Percentiles rank a stretch among this genome's conserved stretches.
phyloP scores from a whole-genome alignment of 1,284 basidiomycete species.

The Albatrellus sp. region DNA sequence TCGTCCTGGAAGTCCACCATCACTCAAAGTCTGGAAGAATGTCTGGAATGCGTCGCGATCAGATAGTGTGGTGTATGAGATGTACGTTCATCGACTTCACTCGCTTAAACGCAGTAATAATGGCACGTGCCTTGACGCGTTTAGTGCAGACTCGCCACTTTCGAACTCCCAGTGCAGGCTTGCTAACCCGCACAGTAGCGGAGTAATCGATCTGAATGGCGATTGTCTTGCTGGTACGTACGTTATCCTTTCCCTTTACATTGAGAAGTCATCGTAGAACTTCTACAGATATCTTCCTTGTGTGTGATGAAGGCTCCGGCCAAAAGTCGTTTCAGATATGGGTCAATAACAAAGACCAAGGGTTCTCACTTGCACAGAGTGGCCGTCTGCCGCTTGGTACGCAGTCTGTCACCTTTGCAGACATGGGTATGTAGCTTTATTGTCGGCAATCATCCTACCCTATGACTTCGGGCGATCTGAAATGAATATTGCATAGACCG shows the following conservation, averaged over 20 bases:
- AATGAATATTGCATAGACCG: slow-evolving; percentile 47
- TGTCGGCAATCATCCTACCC: neutral
- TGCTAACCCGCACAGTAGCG: slow-evolving; percentile 86
- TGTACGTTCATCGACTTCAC: slow-evolving; percentile 29
- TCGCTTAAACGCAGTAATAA: too few species aligned
- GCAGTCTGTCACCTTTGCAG: slow-evolving; percentile 81
- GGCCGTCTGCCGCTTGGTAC: slow-evolving; percentile 68
- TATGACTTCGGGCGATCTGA: neutral
- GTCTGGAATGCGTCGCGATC: slow-evolving; percentile 51
- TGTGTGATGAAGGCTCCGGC: slow-evolving; percentile 55
- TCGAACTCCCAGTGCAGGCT: slow-evolving; percentile 58
- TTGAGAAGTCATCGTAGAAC: slow-evolving; percentile 4
- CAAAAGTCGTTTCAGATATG: slow-evolving; percentile 78
- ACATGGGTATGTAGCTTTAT: slow-evolving; percentile 55
- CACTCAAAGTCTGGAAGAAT: slow-evolving; percentile 66
- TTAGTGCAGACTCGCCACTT: slow-evolving; percentile 48
- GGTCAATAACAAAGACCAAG: slow-evolving; percentile 70
- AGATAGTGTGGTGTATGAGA: slow-evolving; percentile 39
- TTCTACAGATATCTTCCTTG: slow-evolving; percentile 72
- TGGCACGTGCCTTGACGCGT: neutral
- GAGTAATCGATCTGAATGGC: slow-evolving; percentile 90
- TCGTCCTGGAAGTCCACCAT: slow-evolving; percentile 28
- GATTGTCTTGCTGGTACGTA: slow-evolving; percentile 82
- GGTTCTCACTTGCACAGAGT: slow-evolving; percentile 60
- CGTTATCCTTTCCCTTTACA: neutral